Evolutionary conservation across 345 rosid genomes (phyloP), one percentile per base, ranked within the genome.

Genomic region (Eucalyptus fibrosa): DNA sequence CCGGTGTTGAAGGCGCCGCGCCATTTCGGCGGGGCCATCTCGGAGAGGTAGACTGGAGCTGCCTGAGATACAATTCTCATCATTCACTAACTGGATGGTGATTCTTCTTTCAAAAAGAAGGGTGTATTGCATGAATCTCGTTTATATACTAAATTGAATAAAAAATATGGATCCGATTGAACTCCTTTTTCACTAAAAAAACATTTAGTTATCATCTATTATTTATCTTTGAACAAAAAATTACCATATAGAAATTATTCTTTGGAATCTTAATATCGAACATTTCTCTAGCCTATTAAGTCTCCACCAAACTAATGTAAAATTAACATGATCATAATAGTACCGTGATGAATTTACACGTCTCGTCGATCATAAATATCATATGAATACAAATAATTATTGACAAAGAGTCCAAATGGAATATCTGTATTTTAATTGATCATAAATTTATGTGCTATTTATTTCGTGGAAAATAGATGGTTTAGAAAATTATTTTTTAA

Each of bases 1-100:
- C 97, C 98, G 8, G 96, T 90, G 91, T 93, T 95, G 92, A 97
- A 96, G 15, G 99, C 95, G 12, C 99, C 99, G 12, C 99, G 97
- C 97, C 96, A 97, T 89, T 92, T 95, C 14, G 99, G 92, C 55
- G 98, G 98, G 16, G 99, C 98, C 91, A 96, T 94, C 90, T 97
- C 98, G 1, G 97, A 96, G 19, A 96, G 94, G 91, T 96, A 97
- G 13, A 97, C 92, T 28, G 98, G 99, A 82, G 99, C 91, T 67
- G 98, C 98, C 98, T 97, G 53, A 32, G 51, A 17, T 50, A 69
- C 47, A 77, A 30, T 88, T 30, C n/a, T 72, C 82, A 72, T 10
- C 82, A 18, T 72, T 72, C 23, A 9, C 24, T 34, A 34, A 21
- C 40, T 12, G 42, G 82, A 72, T 72, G 82, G 12, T 6, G 23